Base-by-base conservation (phyloP, 2,329 filamentous ascomycete species). In the Aspergillus sp. region DNA sequence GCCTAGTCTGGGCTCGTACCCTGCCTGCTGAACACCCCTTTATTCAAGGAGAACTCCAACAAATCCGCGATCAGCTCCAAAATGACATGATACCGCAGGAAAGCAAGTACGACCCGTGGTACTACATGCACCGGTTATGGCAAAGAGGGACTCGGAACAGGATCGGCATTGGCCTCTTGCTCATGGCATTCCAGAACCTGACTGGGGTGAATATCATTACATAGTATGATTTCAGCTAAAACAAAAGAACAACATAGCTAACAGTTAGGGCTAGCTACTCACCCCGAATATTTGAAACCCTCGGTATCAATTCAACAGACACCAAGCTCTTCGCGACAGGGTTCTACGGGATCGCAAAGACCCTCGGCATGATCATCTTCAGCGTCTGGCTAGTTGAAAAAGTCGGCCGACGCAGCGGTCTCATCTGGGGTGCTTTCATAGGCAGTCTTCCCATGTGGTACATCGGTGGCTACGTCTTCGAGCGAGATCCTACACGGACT, bases 301-400 rank as follows among this genome's bases (percentile, higher is more conserved):
- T 82, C 81, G 59, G 89, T 89, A 66, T 90, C 66, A 79, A 31
- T 4, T 19, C 15, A 76, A 83, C 33, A 79, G 89, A 44, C 87
- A 90, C 71, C 83, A 87, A 7, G 87, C 87, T 4, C 86, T 87
- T 57, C 81, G 90, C 66, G 87, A 90, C 70, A 84, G 64, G 65
- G 0, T 55, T 66, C 9, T 66, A 64, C 69, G 85, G 87, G 70
- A 75, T 79, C 3, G 82, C 84, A 21, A 87, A 85, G 68, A 78
- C 81, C 4, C 69, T 79, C 19, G 66, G 62, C 19, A 52, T 31
- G 31, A n/a, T 49, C 7, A 43, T 52, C 23, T 52, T 52, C 49
- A 43, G 37, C 6, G 37, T 44, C 4, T 52, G 37, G 39, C 49
- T 63, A 7, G 63, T 67, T 3, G 64, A 66, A 12, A 50, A 51